phyloP scores from a whole-genome alignment of 2,329 filamentous ascomycete species.

The Sporothrix schenckii region DNA sequence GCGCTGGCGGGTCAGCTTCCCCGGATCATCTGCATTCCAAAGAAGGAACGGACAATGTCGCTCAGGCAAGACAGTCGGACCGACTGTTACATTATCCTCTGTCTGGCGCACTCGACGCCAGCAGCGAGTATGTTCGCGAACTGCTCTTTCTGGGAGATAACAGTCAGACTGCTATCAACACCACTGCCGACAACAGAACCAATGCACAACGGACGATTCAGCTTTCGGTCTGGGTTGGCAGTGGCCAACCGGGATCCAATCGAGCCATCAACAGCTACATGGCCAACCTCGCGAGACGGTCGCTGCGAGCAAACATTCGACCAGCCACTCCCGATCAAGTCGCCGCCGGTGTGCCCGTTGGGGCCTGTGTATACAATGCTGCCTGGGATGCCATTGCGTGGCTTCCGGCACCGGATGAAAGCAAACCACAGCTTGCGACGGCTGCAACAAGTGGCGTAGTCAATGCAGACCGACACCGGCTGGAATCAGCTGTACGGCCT shows the following conservation, averaged over 20 bases:
- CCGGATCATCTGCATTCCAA: conserved; percentile 5
- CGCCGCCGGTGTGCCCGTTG: conserved; percentile 52
- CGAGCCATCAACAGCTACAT: conserved; percentile 54
- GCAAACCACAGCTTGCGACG: background rate
- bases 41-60: background rate
- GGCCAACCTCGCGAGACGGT: conserved; percentile 45
- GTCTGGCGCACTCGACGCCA: conserved; percentile 15
- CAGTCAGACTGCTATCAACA: conserved; percentile 28
- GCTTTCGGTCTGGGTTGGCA: conserved; percentile 54
- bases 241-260: conserved; percentile 42
- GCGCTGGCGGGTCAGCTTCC: background rate
- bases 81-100: conserved; percentile 32
- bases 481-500: background rate
- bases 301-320: conserved; percentile 46
- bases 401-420: background rate
- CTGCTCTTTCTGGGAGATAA: conserved; percentile 39
- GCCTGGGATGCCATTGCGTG: conserved; percentile 58
- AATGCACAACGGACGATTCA: conserved; percentile 34
- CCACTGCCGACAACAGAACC: too few species aligned
- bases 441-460: background rate
- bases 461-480: background rate
- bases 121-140: conserved; percentile 37
- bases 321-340: conserved; percentile 56
- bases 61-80: conserved; percentile 22
- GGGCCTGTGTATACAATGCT: conserved; percentile 52